Percentiles rank a stretch among this genome's conserved stretches.
phyloP scores from a whole-genome alignment of 805 yeast species.

The Teunomyces funiuensis region DNA sequence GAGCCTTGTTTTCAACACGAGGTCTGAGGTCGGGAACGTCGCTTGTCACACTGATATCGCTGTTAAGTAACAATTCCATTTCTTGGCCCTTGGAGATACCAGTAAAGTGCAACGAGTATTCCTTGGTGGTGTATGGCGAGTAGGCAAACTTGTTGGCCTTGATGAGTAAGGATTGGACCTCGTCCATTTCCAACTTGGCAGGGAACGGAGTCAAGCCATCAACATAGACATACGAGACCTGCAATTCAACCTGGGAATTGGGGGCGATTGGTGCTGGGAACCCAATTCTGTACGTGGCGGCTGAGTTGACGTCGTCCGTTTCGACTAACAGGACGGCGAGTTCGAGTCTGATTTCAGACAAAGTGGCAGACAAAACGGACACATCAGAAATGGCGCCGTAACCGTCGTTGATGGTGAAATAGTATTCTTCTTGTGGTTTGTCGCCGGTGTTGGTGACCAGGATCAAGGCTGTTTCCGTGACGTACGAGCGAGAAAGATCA shows the following conservation, averaged over 20 bases:
- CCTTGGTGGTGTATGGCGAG: slow-evolving; percentile 59
- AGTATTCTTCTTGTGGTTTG: slow-evolving; percentile 56
- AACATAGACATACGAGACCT: slow-evolving; percentile 49
- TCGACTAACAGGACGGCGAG: slow-evolving; percentile 21
- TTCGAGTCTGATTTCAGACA: slow-evolving; percentile 25
- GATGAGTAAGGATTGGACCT: slow-evolving; percentile 58
- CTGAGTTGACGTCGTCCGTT: neutral
- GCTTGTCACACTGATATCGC: slow-evolving; percentile 15
- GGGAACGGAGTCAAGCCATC: slow-evolving; percentile 62
- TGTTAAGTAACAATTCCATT: slow-evolving; percentile 30
- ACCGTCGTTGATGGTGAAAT: slow-evolving; percentile 55
- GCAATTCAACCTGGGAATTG: slow-evolving; percentile 49
- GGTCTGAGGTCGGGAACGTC: slow-evolving; percentile 35
- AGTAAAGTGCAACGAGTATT: slow-evolving; percentile 43
- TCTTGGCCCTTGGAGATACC: slow-evolving; percentile 51
- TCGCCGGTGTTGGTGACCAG: slow-evolving; percentile 57
- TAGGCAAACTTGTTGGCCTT: slow-evolving; percentile 55
- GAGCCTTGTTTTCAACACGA: slow-evolving; percentile 35
- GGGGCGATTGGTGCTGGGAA: slow-evolving; percentile 72
- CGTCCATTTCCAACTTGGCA: slow-evolving; percentile 54
- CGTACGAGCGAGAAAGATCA: slow-evolving; percentile 67
- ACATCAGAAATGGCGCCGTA: slow-evolving; percentile 40
- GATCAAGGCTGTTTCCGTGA: slow-evolving; percentile 58
- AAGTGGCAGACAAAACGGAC: slow-evolving; percentile 43
- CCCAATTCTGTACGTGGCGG: slow-evolving; percentile 39